Evolutionary conservation across 345 rosid genomes (phyloP), one percentile per base, ranked within the genome.

Genomic region (Salix exigua): DNA sequence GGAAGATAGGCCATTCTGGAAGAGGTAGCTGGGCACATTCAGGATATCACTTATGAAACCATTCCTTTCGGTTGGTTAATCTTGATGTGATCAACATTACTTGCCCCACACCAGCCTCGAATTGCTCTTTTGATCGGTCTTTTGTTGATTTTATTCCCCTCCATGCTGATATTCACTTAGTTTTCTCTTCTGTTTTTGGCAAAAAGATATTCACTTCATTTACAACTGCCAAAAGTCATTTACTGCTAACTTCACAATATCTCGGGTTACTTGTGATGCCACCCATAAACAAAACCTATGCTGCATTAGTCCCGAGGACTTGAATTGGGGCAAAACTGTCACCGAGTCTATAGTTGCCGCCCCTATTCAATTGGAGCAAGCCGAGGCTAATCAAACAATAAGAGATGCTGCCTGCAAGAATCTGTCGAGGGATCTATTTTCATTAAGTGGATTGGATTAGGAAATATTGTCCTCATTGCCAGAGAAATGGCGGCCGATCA

Each of bases 41-140:
- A 70, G 50, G 28, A 77, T 18, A 83, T 86, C 35, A 64, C 14
- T 3, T 79, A 80, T 17, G 71, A 60, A 62, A 64, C 46, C 74
- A 63, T 68, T 77, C 75, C 12, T 83, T 82, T 50, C 71, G 72
- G 51, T 71, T 75, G 58, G 83, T 79, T 17, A 64, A 75, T 38
- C 8, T 17, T 21, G 75, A 62, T 30, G 71, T 75, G 37, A 2
- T 77, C 3, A 33, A 77, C 73, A n/a, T 37, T 14, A 4, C 75
- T 14, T 86, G 85, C 65, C 70, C 81, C 23, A 28, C 75, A 13
- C 86, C 78, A 2, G 31, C 4, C 38, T 61, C 40, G 16, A 78
- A 83, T 48, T 82, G 75, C 82, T 70, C 84, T 5, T 79, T 82
- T 25, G 83, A 81, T 70, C 81, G 67, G 2, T 46, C 82, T 48